Conservation (phyloP, 78 protist species). For the Dictyostelium discoideum region dicty_2.7 NC_007088.5:3592501-3593000, state of each 20-base stretch:
- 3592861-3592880: not conserved
- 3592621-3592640: slow-evolving; percentile 1
- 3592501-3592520: slow-evolving; percentile 12
- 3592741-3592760: slow-evolving; percentile 33
- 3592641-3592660: not conserved
- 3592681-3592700: slow-evolving; percentile 58
- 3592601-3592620: slow-evolving; percentile 31
- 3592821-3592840: not conserved
- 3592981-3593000: not conserved
- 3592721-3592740: slow-evolving; percentile 13
- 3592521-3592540: slow-evolving; percentile 46
- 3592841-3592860: not conserved
- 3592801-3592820: not conserved
- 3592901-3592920: slow-evolving; percentile 23
- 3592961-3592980: slow-evolving; percentile 42
- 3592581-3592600: slow-evolving; percentile 21
- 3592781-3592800: not conserved
- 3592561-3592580: slow-evolving; percentile 59
- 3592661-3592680: not conserved
- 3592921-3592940: slow-evolving; percentile 4
- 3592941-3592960: slow-evolving; percentile 3
- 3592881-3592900: slow-evolving; percentile 17
- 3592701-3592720: slow-evolving; percentile 4
- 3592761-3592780: slow-evolving; percentile 63
- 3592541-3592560: slow-evolving; percentile 26